phyloP scores from a whole-genome alignment of 208 protist species.

The Angomonas deanei region DNA sequence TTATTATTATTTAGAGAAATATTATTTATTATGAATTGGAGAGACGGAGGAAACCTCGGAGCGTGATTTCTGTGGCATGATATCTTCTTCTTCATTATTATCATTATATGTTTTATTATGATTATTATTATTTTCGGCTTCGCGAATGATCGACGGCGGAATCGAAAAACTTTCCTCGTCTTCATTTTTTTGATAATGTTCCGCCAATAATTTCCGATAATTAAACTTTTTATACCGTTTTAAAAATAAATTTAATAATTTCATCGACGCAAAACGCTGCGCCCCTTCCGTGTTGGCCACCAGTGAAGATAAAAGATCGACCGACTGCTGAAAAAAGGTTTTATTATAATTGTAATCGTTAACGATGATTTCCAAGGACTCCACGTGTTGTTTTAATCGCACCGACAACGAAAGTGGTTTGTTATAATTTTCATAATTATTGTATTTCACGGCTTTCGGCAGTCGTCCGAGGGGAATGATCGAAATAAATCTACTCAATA shows the following conservation, averaged over 20 bases:
- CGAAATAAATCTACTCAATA: background rate
- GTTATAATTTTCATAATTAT: background rate
- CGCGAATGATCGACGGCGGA: no score
- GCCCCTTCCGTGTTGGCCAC: constrained; percentile 31
- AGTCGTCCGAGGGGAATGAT: background rate
- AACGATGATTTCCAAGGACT: background rate
- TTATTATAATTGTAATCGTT: background rate
- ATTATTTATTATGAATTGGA: background rate
- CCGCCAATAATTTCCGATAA: no score
- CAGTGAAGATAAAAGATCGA: constrained; percentile 36
- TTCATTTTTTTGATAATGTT: no score
- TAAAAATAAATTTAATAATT: constrained; percentile 26
- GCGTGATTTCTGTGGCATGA: no score
- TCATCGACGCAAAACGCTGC: constrained; percentile 32
- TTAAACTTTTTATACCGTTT: background rate
- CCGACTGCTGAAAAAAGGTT: constrained; percentile 35
- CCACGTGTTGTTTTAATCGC: background rate
- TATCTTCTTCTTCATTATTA: no score
- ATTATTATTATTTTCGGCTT: no score
- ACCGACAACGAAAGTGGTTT: background rate
- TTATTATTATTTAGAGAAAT: no score
- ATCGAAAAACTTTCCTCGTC: no score
- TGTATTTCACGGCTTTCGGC: background rate
- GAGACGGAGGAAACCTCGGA: background rate
- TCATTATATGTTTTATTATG: no score